Evolutionary conservation across 78 protist species (phyloP).

Genomic region (Goniomonas avonlea): DNA sequence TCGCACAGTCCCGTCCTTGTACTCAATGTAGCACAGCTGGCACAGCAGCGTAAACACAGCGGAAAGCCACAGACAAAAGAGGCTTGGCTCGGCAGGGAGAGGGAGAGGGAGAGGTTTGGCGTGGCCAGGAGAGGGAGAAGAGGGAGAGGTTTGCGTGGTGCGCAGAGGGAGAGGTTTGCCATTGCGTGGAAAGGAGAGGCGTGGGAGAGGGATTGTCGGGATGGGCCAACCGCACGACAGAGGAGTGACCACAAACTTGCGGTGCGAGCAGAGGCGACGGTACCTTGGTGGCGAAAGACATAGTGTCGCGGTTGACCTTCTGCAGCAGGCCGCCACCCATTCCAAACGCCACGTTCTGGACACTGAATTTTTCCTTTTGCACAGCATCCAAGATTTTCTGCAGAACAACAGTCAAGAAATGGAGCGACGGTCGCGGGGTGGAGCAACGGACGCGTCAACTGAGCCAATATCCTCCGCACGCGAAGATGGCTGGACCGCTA

Average conservation of each 20-base stretch:
- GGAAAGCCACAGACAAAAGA: neutral
- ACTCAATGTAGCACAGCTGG: neutral
- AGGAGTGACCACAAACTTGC: too few relatives aligned
- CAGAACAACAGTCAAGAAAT: neutral
- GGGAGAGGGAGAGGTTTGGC: too few relatives aligned
- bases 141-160: neutral
- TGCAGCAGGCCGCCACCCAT: slow-evolving; percentile 36
- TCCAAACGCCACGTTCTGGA: slow-evolving; percentile 15
- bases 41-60: neutral
- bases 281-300: slow-evolving; percentile 1
- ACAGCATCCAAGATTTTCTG: neutral
- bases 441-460: neutral
- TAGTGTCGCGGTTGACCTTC: slow-evolving; percentile 29
- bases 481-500: too few relatives aligned
- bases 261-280: too few relatives aligned
- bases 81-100: too few relatives aligned
- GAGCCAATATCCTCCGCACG: too few relatives aligned
- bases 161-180: too few relatives aligned
- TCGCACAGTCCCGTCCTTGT: neutral
- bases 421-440: neutral
- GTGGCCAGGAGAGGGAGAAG: neutral
- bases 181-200: too few relatives aligned
- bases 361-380: too few relatives aligned
- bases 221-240: too few relatives aligned
- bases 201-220: too few relatives aligned